These are phyloP conservation scores for Lactarius hatsudake DNA, from an alignment of 768 basidiomycete species.

Conservation along the genomic window DNA sequence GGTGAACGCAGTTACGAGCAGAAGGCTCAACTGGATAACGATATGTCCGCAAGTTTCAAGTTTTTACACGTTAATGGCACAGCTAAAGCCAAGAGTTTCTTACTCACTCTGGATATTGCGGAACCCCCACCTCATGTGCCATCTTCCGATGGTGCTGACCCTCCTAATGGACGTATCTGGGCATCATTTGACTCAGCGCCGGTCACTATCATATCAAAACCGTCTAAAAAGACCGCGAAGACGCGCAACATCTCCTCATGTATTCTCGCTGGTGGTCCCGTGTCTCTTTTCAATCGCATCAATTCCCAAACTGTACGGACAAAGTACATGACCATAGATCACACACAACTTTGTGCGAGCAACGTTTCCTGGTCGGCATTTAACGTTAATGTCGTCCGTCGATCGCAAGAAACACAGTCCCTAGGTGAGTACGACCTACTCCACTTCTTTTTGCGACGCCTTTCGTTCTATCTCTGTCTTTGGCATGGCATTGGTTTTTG, in stretches of 20 bases:
- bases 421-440: constrained; percentile 64
- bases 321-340: constrained; percentile 95
- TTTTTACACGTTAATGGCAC: constrained; percentile 87
- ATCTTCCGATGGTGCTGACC: constrained; percentile 40
- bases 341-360: constrained; percentile 79
- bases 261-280: constrained; percentile 84
- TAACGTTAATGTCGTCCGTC: constrained; percentile 84
- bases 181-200: constrained; percentile 90
- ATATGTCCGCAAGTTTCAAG: constrained; percentile 87
- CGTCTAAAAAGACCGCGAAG: constrained; percentile 95
- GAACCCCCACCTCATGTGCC: constrained; percentile 57
- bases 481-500: constrained; percentile 11
- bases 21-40: constrained; percentile 77
- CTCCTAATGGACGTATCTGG: constrained; percentile 68
- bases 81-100: constrained; percentile 87
- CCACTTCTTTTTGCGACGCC: constrained; percentile 13
- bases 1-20: constrained; percentile 85
- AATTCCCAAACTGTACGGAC: constrained; percentile 96
- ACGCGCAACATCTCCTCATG: constrained; percentile 89
- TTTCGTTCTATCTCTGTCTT: constrained; percentile 7
- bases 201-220: constrained; percentile 94
- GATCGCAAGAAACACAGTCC: constrained; percentile 60
- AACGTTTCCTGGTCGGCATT: constrained; percentile 93
- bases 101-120: constrained; percentile 79
- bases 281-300: constrained; percentile 94